A percentile compares a stretch with the other conserved stretches of the same genome.
phyloP scores from a whole-genome alignment of 2,329 filamentous ascomycete genomes.

The Penicillium sp. region DNA sequence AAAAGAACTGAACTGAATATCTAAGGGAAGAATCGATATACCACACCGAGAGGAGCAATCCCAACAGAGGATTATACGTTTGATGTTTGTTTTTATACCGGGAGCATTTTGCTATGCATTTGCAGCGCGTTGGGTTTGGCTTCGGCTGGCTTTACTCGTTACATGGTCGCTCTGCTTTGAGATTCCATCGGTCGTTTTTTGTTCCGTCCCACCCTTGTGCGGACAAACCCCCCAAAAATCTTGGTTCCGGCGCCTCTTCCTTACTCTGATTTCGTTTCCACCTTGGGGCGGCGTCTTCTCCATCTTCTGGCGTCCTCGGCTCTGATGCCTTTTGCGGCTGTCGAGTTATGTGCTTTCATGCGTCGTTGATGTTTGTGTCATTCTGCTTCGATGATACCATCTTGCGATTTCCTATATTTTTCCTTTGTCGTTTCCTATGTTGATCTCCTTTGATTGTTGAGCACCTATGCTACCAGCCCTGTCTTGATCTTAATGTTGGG shows the following conservation, averaged over 20 bases:
- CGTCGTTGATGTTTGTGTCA: constrained; percentile 26
- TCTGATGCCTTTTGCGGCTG: constrained; percentile 9
- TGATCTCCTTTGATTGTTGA: constrained; percentile 1
- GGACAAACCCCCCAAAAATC: constrained; percentile 11
- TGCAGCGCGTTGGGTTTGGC: constrained; percentile 34
- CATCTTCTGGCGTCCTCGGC: constrained; percentile 26
- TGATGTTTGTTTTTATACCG: constrained; percentile 10
- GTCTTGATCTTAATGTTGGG: constrained; percentile 6
- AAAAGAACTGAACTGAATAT: not conserved
- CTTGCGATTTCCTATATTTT: constrained; percentile 26
- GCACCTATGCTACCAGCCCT: not conserved
- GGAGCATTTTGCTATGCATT: constrained; percentile 32
- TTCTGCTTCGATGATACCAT: constrained; percentile 39
- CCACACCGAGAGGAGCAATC: constrained; percentile 5
- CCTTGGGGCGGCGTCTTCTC: constrained; percentile 28
- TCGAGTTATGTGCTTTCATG: not conserved
- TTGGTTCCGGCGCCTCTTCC: constrained; percentile 22
- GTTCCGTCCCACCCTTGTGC: constrained; percentile 3
- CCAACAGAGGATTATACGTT: constrained; percentile 13
- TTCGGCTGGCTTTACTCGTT: constrained; percentile 29
- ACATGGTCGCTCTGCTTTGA: constrained; percentile 12
- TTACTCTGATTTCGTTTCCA: constrained; percentile 13
- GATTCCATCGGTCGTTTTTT: constrained; percentile 16
- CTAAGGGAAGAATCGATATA: not conserved
- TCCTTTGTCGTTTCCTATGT: constrained; percentile 6